Evolutionary conservation across 2,329 filamentous ascomycete genomes (phyloP), one percentile per base, ranked within the genome.

Genomic region (Tolypocladium capitatum): DNA sequence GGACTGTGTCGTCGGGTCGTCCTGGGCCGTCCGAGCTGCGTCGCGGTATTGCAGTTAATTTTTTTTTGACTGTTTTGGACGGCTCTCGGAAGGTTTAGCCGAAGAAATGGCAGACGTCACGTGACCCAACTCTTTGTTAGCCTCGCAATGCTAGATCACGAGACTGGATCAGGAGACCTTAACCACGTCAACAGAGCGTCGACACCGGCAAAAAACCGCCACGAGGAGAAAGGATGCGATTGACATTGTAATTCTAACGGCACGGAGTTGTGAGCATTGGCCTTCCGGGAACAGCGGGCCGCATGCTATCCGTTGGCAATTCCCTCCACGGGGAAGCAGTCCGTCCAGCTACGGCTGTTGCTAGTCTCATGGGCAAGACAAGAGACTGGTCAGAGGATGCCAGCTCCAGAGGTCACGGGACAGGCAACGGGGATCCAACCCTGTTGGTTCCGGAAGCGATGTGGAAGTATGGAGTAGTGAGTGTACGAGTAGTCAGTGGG

Each of bases 31-130:
- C 31, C 28, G 10, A 43, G 49, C 30, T 45, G 31, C 21, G 30
- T 31, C 34, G 38, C 44, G 35, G 18, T 28, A 24, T 47, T 16
- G 43, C 34, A 10, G 40, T 45, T 27, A 47, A 49, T 46, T 43
- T 49, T 49, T 51, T 49, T n/a, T n/a, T n/a, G n/a, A n/a, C n/a
- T 42, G 41, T 41, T 21, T 44, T 16, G 14, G n/a, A 33, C 14
- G 14, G n/a, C n/a, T 14, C 7, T 20, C 5, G 9, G 11, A 27
- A 38, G 43, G 46, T 47, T 52, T 50, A 50, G 45, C 50, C 50
- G 50, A 51, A 49, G 48, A 48, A 40, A 33, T n/a, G 10, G 36
- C 48, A 16, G 4, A n/a, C 13, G 33, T 51, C 49, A 51, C 49
- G 49, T 51, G 49, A 16, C 21, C 3, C 13, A 9, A n/a, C n/a